Percentiles rank a stretch among this genome's conserved stretches.
phyloP scores from a whole-genome alignment of 2,329 filamentous ascomycete species.

The Botrytis porri region DNA sequence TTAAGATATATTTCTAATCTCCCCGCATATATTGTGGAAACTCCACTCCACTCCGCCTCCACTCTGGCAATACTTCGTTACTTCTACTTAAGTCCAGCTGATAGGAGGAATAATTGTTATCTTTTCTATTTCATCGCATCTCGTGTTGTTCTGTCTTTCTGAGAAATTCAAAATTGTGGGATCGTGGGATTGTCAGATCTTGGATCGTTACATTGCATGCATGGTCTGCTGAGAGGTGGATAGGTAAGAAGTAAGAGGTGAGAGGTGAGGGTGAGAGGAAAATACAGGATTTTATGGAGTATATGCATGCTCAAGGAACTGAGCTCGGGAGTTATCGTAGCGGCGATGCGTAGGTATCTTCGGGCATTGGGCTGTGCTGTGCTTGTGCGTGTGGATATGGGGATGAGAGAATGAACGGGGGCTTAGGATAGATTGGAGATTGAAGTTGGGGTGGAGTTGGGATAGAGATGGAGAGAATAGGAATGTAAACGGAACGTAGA shows the following conservation, averaged over 20 bases:
- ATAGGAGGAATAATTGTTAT: not conserved
- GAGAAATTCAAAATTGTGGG: not conserved
- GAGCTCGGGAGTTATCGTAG: not conserved
- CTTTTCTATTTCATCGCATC: not conserved
- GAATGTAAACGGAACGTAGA: not conserved
- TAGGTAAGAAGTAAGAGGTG: not conserved
- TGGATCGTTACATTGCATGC: not conserved
- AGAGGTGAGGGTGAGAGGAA: not conserved
- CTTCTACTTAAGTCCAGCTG: not conserved
- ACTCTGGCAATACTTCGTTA: not conserved
- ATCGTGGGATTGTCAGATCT: not conserved
- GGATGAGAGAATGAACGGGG: not conserved
- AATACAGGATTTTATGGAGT: not conserved
- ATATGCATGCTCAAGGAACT: not conserved
- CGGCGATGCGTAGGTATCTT: not conserved
- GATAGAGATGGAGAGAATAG: not conserved
- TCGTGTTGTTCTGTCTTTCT: not conserved
- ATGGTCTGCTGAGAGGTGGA: not conserved
- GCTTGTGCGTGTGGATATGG: not conserved
- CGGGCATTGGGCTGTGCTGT: not conserved
- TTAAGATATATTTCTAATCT: not conserved
- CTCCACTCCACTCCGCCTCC: not conserved
- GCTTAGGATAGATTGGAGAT: not conserved
- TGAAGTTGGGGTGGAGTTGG: not conserved
- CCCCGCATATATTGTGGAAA: slow-evolving; percentile 2